Evolutionary conservation across 2,329 filamentous ascomycete genomes (phyloP).

Genomic region (Cadophora luteo-olivacea): DNA sequence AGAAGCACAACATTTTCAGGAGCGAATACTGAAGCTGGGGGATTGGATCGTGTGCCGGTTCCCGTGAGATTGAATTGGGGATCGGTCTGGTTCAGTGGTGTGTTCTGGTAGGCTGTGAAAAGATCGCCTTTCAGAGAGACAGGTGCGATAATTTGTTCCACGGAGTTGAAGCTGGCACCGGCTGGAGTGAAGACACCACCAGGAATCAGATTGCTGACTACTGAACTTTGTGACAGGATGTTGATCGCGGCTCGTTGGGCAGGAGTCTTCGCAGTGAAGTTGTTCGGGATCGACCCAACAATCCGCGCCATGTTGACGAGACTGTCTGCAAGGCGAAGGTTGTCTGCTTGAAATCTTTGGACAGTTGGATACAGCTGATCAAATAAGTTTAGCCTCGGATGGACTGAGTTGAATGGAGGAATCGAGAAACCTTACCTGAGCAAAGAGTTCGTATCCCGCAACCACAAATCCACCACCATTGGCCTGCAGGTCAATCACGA

Average conservation of each 20-base stretch:
- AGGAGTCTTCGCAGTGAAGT: neutral
- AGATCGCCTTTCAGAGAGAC: slow-evolving; percentile 8
- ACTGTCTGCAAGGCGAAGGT: slow-evolving; percentile 10
- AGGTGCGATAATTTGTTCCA: slow-evolving; percentile 8
- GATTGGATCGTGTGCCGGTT: neutral
- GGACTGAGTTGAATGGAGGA: too few species aligned
- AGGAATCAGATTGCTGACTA: neutral
- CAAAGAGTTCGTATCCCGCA: slow-evolving; percentile 20
- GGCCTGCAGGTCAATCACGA: slow-evolving; percentile 24
- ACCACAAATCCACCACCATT: slow-evolving; percentile 24
- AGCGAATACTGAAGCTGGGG: slow-evolving; percentile 21
- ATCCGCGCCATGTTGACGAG: slow-evolving; percentile 6
- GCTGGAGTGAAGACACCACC: slow-evolving; percentile 1
- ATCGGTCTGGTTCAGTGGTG: neutral
- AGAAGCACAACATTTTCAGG: slow-evolving; percentile 22
- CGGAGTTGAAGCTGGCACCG: neutral
- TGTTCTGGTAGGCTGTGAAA: slow-evolving; percentile 7
- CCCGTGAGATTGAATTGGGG: slow-evolving; percentile 12
- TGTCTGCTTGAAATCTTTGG: slow-evolving; percentile 8
- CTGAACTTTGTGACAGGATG: neutral
- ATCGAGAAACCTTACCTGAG: neutral
- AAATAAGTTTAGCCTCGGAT: too few species aligned
- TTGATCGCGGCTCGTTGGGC: neutral
- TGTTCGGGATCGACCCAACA: neutral
- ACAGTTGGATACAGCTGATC: slow-evolving; percentile 13